A percentile compares a stretch with the other conserved stretches of the same genome.
phyloP scores from a whole-genome alignment of 1,139 yeast species.

The Saccharomyces pastorianus region DNA sequence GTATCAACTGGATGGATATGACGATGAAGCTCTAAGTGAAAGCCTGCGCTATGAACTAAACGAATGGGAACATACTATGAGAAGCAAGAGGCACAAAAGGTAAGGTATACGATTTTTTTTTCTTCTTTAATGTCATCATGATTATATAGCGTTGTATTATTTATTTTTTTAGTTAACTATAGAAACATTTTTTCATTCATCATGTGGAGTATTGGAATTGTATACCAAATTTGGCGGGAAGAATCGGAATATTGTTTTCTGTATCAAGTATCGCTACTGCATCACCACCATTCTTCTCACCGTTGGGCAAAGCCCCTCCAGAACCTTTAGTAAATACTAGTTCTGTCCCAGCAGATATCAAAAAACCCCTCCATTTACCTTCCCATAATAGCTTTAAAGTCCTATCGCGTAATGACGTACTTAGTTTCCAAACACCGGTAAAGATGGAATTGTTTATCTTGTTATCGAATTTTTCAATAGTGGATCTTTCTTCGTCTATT shows the following conservation, averaged over 20 bases:
- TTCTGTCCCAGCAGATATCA: constrained; percentile 69
- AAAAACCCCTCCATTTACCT: constrained; percentile 72
- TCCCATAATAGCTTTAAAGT: constrained; percentile 73
- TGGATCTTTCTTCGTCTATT: constrained; percentile 34
- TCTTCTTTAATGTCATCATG: background rate
- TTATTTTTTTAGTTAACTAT: background rate
- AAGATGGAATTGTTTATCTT: constrained; percentile 48
- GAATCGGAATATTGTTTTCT: constrained; percentile 6
- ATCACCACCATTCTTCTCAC: background rate
- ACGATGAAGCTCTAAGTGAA: constrained; percentile 47
- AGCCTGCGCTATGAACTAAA: constrained; percentile 32
- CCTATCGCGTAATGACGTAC: constrained; percentile 61
- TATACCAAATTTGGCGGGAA: constrained; percentile 26
- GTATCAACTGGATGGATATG: constrained; percentile 78
- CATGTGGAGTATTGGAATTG: constrained; percentile 28
- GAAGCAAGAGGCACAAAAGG: constrained; percentile 33
- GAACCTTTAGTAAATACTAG: constrained; percentile 8
- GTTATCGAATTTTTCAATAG: constrained; percentile 47
- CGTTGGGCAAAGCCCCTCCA: background rate
- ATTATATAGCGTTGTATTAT: background rate
- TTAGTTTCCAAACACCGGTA: constrained; percentile 64
- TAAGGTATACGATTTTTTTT: constrained; percentile 3
- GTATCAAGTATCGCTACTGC: background rate
- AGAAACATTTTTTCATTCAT: background rate
- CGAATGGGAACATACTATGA: constrained; percentile 35